phyloP scores from a whole-genome alignment of 2,329 filamentous ascomycete species.

The Lithohypha guttulata region DNA sequence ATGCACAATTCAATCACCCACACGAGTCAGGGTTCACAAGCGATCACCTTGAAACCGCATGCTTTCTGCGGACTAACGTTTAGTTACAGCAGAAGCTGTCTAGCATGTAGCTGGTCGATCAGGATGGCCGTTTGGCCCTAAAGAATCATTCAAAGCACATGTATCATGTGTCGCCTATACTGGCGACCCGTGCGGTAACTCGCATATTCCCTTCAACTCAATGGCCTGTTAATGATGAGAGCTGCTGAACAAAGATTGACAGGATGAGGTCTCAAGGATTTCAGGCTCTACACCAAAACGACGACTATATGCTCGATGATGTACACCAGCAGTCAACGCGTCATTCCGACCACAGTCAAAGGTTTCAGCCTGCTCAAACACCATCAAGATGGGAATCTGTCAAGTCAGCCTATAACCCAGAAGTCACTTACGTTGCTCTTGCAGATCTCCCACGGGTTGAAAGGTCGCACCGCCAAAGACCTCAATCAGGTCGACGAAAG shows the following conservation, averaged over 20 bases:
- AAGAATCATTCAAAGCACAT: no score
- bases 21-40: no score
- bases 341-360: not conserved
- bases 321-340: not conserved
- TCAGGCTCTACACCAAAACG: not conserved
- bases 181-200: no score
- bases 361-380: not conserved
- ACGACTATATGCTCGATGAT: not conserved
- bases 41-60: no score
- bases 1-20: no score
- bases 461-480: not conserved
- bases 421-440: not conserved
- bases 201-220: no score
- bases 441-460: not conserved
- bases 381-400: not conserved
- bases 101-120: no score
- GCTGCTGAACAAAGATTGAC: not conserved
- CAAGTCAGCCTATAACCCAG: not conserved
- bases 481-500: not conserved
- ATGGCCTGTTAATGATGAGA: no score
- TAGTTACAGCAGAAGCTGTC: no score
- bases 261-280: not conserved
- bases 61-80: no score
- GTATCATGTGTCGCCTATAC: no score
- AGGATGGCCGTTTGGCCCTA: no score